Base-by-base conservation (phyloP, 2,329 filamentous ascomycete species). In the Xylaria sp. region DNA sequence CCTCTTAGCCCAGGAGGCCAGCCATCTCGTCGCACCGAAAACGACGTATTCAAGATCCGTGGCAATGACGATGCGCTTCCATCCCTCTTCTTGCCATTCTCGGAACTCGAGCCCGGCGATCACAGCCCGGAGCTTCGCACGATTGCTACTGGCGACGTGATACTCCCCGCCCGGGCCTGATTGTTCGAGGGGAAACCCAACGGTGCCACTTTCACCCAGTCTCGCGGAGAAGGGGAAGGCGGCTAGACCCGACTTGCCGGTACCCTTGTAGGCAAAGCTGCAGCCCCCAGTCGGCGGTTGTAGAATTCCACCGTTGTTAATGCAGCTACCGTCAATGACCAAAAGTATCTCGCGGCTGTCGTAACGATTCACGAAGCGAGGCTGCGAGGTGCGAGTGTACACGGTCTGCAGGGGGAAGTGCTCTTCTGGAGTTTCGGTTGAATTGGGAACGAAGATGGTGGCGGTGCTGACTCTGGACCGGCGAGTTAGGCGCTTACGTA, bases 21-120 rank as follows among this genome's bases (percentile, higher is more conserved):
- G 68, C 79, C 80, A 83, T 25, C 71, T 61, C 3, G 81, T 84
- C 2, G 81, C 76, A 12, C 84, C 82, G 8, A 78, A 69, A 16
- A 80, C 80, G 8, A 86, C 79, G 63, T 86, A 86, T 58, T 81
- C 78, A 1, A 82, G 83, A 64, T 87, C 83, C 0, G 82, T 85
- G 18, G 83, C 81, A 59, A 87, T 77, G 13, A 86, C 81, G n/a
- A 87, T 65, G 2, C 75, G 75, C 9, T 74, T 69, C 73, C 79
- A 82, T 10, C 79, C 80, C 69, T 85, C 82, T 18, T 72, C 75
- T 6, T 70, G 58, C 83, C 83, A 85, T 50, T 72, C 66, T 2
- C 80, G 78, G 70, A 81, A 82, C 58, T 79, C 74, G 9, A 84
- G 78, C n/a, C 81, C 84, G 8, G 79, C 82, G 44, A 85, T 82